Evolutionary conservation across 768 basidiomycete genomes (phyloP).

Genomic region (Exidia glandulosa): DNA sequence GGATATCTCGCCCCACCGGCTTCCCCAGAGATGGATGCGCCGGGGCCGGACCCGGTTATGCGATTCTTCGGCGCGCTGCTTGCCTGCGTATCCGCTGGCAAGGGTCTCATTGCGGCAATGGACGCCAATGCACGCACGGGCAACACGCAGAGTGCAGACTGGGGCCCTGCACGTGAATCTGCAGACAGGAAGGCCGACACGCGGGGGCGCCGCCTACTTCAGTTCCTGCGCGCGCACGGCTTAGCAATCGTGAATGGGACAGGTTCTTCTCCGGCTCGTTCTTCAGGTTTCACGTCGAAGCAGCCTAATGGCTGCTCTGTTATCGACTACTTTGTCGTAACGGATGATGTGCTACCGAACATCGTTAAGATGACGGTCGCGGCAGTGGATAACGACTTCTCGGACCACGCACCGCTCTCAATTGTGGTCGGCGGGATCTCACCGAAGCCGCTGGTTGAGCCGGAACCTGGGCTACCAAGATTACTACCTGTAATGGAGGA

Average conservation of each 20-base stretch:
- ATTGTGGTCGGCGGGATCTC: background rate
- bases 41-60: background rate
- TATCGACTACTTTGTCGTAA: background rate
- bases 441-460: background rate
- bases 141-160: background rate
- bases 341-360: background rate
- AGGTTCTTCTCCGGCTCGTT: background rate
- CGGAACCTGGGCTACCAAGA: background rate
- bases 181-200: background rate
- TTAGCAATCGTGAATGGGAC: background rate
- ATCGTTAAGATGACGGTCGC: background rate
- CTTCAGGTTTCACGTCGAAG: background rate
- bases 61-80: background rate
- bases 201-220: background rate
- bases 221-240: background rate
- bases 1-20: background rate
- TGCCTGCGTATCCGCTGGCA: background rate
- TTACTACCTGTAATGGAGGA: background rate
- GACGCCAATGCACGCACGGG: background rate
- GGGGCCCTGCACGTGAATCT: background rate
- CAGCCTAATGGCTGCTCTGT: background rate
- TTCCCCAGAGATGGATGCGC: background rate
- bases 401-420: background rate
- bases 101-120: background rate
- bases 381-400: background rate